Conservation (phyloP, 306 rosid species). For the Castanea mollissima region DNA sequence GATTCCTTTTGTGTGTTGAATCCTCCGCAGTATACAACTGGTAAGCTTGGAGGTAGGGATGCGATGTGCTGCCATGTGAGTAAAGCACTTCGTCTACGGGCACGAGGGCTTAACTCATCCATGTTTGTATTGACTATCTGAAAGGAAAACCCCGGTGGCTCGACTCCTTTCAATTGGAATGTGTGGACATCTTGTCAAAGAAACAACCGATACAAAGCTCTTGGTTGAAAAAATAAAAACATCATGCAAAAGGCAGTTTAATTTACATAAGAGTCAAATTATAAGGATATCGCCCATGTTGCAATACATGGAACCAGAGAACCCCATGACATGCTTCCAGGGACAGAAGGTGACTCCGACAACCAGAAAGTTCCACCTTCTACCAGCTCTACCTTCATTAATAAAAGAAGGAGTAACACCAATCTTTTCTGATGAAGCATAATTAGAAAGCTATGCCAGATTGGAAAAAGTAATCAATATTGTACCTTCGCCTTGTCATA, state of each 20-base stretch:
- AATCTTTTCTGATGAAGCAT: neutral
- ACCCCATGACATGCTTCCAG: constrained; percentile 99
- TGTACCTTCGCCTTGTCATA: constrained; percentile 84
- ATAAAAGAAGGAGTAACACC: constrained; percentile 1
- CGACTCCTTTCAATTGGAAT: constrained; percentile 95
- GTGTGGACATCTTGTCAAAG: constrained; percentile 98
- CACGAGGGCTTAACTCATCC: constrained; percentile 85
- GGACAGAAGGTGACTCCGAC: constrained; percentile 96
- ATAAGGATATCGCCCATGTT: constrained; percentile 98
- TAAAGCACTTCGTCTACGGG: constrained; percentile 92
- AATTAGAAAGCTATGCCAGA: constrained; percentile 7
- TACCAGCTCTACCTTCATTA: constrained; percentile 75
- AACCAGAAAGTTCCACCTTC: constrained; percentile 99
- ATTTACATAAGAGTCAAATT: constrained; percentile 11
- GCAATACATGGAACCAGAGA: constrained; percentile 83
- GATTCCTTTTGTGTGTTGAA: constrained; percentile 97
- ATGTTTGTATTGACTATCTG: constrained; percentile 94
- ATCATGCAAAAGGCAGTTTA: constrained; percentile 14
- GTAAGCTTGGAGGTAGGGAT: constrained; percentile 90
- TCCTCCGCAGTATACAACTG: constrained; percentile 95
- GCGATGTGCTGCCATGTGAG: constrained; percentile 99
- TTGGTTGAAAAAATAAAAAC: constrained; percentile 12
- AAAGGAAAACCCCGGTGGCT: constrained; percentile 93
- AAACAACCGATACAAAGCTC: constrained; percentile 37
- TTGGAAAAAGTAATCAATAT: constrained; percentile 1